Percentiles rank a stretch among this genome's conserved stretches.
These are phyloP conservation scores for Lactarius deliciosus DNA, from an alignment of 768 basidiomycete species.

Conservation along the genomic window DNA sequence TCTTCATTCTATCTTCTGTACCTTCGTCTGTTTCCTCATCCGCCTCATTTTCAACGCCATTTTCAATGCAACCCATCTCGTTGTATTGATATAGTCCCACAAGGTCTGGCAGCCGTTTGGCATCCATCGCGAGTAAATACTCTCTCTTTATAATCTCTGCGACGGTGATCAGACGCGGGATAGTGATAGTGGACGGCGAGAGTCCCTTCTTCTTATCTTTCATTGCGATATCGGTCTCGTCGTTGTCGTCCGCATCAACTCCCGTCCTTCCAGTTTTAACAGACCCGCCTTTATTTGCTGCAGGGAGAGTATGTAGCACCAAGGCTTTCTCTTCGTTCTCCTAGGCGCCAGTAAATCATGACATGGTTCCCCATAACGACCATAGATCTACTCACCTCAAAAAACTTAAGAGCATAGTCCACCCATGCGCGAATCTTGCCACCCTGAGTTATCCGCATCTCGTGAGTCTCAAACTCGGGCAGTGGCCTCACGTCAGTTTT, in stretches of 20 bases:
- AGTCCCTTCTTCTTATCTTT: slow-evolving; percentile 30
- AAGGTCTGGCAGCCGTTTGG: slow-evolving; percentile 30
- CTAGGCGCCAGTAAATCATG: slow-evolving; percentile 34
- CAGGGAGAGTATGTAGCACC: slow-evolving; percentile 60
- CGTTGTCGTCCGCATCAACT: slow-evolving; percentile 2
- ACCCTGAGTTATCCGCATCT: slow-evolving; percentile 41
- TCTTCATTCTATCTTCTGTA: slow-evolving; percentile 30
- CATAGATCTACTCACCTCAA: slow-evolving; percentile 35
- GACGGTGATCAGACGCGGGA: slow-evolving; percentile 70
- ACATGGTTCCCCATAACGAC: too few relatives aligned
- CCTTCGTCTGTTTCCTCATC: slow-evolving; percentile 39
- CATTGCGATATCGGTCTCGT: slow-evolving; percentile 4
- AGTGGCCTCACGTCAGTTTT: not conserved
- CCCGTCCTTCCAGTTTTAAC: slow-evolving; percentile 14
- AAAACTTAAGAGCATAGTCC: slow-evolving; percentile 39
- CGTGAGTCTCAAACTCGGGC: slow-evolving; percentile 26
- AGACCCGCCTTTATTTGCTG: slow-evolving; percentile 19
- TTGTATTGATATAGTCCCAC: slow-evolving; percentile 78
- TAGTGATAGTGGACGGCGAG: slow-evolving; percentile 41
- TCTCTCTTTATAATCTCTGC: slow-evolving; percentile 86
- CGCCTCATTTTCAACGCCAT: slow-evolving; percentile 33
- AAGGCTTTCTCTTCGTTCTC: slow-evolving; percentile 49
- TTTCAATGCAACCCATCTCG: slow-evolving; percentile 58
- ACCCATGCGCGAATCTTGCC: slow-evolving; percentile 41
- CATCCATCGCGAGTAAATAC: slow-evolving; percentile 55